Evolutionary conservation across 257 asterid genomes (phyloP), one percentile per base, ranked within the genome.

Genomic region (Penstemon davidsonii): DNA sequence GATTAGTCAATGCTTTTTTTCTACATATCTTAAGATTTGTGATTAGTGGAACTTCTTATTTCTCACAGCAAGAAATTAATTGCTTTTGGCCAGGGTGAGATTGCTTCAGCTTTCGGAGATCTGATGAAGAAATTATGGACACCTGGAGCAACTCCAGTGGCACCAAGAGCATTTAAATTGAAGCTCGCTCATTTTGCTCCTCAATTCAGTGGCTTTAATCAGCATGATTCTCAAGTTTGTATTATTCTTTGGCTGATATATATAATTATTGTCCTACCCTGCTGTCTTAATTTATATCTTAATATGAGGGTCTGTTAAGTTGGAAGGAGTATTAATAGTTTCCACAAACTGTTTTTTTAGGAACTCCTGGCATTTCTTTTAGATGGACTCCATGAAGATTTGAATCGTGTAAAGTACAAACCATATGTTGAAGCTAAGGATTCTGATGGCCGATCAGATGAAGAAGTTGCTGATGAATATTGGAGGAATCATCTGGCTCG

Each of bases 321-420:
- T 76, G 49, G 66, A 67, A 60, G 67, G 50, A 60, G 45, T 61
- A 58, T 58, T 65, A 71, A 74, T 66, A 60, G 57, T 61, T 52
- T 60, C 55, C 42, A 51, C 71, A 57, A 57, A 56, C 70, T 79
- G 60, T 55, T 73, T 71, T 57, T 71, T 68, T 78, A 94, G 99
- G 99, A 91, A 81, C 88, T 91, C 79, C 86, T 94, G 75, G 96
- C 97, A 52, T 94, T 94, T 85, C 83, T 91, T 75, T 75, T 94
- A 80, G 97, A 94, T 68, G 97, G 99, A 69, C 97, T 94, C 59
- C 99, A 94, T 49, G 99, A 94, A 85, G 99, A 94, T 86, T 70
- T 94, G 84, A 94, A 94, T 83, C 96, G 96, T 69, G 99, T 94
- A 78, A 90, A 83, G 75, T 79, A 82, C 87, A 90, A 90, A 79